Percentiles rank a stretch among this genome's conserved stretches.
These are phyloP conservation scores for Lyophyllum semitale DNA, from an alignment of 768 basidiomycete genomes.

Conservation along the genomic window DNA sequence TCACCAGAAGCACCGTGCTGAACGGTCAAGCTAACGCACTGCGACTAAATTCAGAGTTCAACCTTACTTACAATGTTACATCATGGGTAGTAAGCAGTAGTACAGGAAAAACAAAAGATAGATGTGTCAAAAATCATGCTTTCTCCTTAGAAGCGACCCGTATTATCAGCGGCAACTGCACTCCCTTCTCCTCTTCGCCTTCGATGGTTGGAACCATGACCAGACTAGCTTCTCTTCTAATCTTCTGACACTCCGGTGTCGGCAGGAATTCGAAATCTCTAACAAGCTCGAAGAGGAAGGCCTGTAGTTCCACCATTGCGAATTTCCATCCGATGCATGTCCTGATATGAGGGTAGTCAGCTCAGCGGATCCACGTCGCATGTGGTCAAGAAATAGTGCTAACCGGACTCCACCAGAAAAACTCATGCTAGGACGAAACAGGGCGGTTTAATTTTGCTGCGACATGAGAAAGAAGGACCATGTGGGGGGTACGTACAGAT, in stretches of 20 bases:
- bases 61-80: too few species aligned
- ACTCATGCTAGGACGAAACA: conserved; percentile 21
- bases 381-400: background rate
- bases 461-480: background rate
- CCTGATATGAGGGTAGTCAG: conserved; percentile 12
- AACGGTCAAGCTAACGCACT: background rate
- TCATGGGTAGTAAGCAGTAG: too few species aligned
- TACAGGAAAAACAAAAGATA: too few species aligned
- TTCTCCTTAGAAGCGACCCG: conserved; percentile 30
- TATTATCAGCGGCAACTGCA: conserved; percentile 40
- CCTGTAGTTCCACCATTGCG: conserved; percentile 52
- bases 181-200: conserved; percentile 41
- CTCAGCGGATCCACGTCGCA: too few species aligned
- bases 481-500: conserved; percentile 27
- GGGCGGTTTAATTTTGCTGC: background rate
- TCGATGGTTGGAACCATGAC: conserved; percentile 45
- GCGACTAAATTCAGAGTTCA: too few species aligned
- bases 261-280: conserved; percentile 53
- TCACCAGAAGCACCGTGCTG: background rate
- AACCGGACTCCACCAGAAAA: too few species aligned
- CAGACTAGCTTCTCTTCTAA: too few species aligned
- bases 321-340: conserved; percentile 41
- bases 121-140: too few species aligned
- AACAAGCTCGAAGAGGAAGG: too few species aligned
- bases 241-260: too few species aligned